A percentile compares a stretch with the other conserved stretches of the same genome.
Conservation (phyloP, 2,329 filamentous ascomycete genomes). For the Kalaharituber pfeilii region DNA sequence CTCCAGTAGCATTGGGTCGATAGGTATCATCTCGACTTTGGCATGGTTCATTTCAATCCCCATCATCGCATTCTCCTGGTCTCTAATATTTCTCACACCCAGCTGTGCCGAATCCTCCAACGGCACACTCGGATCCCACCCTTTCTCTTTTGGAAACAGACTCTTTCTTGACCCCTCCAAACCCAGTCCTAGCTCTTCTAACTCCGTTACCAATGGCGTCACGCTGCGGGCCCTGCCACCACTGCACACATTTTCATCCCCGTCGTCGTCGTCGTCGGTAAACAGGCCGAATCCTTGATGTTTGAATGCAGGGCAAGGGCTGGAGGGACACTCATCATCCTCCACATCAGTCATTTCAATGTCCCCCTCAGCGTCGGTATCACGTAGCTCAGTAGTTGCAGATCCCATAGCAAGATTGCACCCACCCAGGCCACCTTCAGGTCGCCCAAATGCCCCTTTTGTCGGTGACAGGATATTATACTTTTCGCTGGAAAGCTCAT, state of each 20-base stretch:
- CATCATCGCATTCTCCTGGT: neutral
- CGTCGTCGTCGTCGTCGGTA: neutral
- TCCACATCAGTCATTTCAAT: neutral
- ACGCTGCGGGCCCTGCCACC: neutral
- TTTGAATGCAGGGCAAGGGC: neutral
- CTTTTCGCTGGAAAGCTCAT: neutral
- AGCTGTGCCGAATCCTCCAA: neutral
- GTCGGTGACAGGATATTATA: neutral
- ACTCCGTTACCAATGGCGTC: neutral
- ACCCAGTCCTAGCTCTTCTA: neutral
- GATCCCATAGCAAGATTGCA: neutral
- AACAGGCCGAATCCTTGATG: neutral
- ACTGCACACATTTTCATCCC: too few species aligned
- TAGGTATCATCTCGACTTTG: constrained; percentile 9
- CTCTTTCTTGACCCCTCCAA: neutral
- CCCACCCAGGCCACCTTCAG: too few species aligned
- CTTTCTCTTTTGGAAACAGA: neutral
- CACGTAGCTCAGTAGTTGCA: too few species aligned
- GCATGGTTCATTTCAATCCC: too few species aligned
- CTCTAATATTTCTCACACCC: neutral
- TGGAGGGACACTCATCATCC: neutral
- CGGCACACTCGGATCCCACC: neutral
- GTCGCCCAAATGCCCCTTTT: neutral
- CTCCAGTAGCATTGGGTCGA: constrained; percentile 15
- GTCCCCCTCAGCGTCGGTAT: neutral